Conservation (phyloP, 495 filamentous ascomycete genomes). For the Eremomyces bilateralis region DNA sequence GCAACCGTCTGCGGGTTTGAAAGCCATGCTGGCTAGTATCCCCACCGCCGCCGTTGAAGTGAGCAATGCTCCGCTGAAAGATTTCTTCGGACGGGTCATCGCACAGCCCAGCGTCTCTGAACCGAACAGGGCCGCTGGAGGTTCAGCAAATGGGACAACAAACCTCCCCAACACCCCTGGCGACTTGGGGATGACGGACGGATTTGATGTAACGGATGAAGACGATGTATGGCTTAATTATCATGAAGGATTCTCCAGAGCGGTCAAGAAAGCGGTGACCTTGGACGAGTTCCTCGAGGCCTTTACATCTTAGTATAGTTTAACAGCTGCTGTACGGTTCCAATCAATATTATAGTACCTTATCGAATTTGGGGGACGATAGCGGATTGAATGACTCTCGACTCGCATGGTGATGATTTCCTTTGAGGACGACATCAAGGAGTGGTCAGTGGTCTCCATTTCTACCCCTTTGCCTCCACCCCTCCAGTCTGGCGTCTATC, state of each 20-base stretch:
- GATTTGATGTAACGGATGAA: slow-evolving; percentile 18
- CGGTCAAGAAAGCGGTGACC: slow-evolving; percentile 78
- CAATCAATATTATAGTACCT: too few relatives aligned
- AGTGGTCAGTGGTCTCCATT: too few relatives aligned
- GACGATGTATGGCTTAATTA: slow-evolving; percentile 73
- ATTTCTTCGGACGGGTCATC: slow-evolving; percentile 75
- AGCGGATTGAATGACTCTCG: too few relatives aligned
- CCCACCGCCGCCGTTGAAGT: slow-evolving; percentile 13
- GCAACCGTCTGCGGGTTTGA: slow-evolving; percentile 14
- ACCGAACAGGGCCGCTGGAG: slow-evolving; percentile 16
- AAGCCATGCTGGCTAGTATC: slow-evolving; percentile 19
- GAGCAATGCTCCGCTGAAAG: slow-evolving; percentile 38
- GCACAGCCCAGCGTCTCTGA: neutral
- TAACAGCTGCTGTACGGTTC: too few relatives aligned
- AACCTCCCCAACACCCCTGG: too few relatives aligned
- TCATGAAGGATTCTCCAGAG: slow-evolving; percentile 92
- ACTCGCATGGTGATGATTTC: too few relatives aligned
- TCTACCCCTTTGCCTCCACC: too few relatives aligned
- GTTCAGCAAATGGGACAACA: slow-evolving; percentile 20
- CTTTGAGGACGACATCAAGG: too few relatives aligned
- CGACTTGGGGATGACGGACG: too few relatives aligned
- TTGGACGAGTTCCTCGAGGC: slow-evolving; percentile 59
- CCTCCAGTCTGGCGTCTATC: too few relatives aligned
- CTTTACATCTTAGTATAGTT: too few relatives aligned
- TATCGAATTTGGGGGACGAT: too few relatives aligned